Base-by-base conservation (phyloP, 1,284 basidiomycete species). In the Xanthoconium separans region DNA sequence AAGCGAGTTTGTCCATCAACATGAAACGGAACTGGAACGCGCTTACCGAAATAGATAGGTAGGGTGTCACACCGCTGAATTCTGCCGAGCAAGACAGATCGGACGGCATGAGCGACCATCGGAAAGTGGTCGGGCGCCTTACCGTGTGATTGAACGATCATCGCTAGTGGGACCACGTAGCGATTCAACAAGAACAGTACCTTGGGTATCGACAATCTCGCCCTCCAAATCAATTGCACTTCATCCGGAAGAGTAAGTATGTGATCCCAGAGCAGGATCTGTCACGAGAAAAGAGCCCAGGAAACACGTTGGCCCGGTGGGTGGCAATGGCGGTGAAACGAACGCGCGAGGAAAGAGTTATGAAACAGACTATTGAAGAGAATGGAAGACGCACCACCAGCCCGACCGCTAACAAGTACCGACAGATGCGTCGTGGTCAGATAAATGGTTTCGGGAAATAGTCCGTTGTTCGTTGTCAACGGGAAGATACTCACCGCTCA, bases 191-290 rank as follows among this genome's bases (percentile, higher is more conserved):
- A 62, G 61, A 80, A 82, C 6, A 77, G 58, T 40, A 71, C 58
- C 53, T 81, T 82, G 4, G 77, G 70, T 11, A 70, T 56, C 1
- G 73, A 73, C 33, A 66, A 64, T 47, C 57, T 71, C 0, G 77
- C 76, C 9, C 63, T 70, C 80, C 80, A 82, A 20, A 82, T 70
- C 30, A 75, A 62, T 50, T 69, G 56, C 16, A 79, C 69, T 63
- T 82, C 80, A 30, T 78, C 75, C 18, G 66, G 63, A 20, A 82
- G 66, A 0, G 78, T 76, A 43, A 81, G 61, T 27, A 75, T 43
- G 55, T 81, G 77, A 56, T 82, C 77, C 61, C 78, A 81, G 30
- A 81, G 57, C n/a, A 81, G 63, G 36, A 78, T 58, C 76, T 77
- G 37, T 43, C 31, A 20, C 40, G 5, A 6, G 15, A 13, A 12